phyloP scores from a whole-genome alignment of 805 yeast species.

The Saturnispora quitensis region DNA sequence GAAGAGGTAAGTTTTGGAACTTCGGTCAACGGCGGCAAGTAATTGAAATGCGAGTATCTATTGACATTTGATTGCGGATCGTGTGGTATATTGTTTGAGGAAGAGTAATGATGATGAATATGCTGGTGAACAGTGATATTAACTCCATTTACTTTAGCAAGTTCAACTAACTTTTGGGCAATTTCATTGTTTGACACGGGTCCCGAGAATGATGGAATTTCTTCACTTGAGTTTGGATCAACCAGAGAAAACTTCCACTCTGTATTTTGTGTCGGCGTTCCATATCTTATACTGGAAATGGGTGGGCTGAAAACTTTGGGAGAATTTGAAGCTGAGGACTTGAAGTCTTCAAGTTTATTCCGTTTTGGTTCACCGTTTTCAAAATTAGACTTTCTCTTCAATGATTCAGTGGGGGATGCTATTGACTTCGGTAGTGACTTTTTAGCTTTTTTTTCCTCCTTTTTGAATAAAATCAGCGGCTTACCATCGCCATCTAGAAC shows the following conservation, averaged over 20 bases:
- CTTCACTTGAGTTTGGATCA: constrained; percentile 35
- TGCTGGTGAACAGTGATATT: constrained; percentile 76
- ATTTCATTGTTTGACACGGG: constrained; percentile 41
- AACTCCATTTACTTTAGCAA: constrained; percentile 49
- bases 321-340: constrained; percentile 6
- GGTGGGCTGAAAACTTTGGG: constrained; percentile 8
- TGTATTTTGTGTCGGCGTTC: constrained; percentile 27
- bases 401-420: background rate
- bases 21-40: constrained; percentile 59
- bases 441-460: background rate
- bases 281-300: constrained; percentile 2
- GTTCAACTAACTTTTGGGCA: constrained; percentile 48
- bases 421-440: background rate
- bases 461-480: constrained; percentile 10
- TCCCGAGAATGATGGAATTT: constrained; percentile 38
- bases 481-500: constrained; percentile 21
- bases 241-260: constrained; percentile 58
- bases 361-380: constrained; percentile 1
- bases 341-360: constrained; percentile 4
- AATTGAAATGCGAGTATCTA: constrained; percentile 64
- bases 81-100: constrained; percentile 28
- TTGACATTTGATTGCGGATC: constrained; percentile 48
- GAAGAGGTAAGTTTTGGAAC: constrained; percentile 64
- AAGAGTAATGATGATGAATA: constrained; percentile 67
- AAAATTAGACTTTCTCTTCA: background rate